Conservation (phyloP, 768 basidiomycete species). For the Artomyces pyxidatus region DNA sequence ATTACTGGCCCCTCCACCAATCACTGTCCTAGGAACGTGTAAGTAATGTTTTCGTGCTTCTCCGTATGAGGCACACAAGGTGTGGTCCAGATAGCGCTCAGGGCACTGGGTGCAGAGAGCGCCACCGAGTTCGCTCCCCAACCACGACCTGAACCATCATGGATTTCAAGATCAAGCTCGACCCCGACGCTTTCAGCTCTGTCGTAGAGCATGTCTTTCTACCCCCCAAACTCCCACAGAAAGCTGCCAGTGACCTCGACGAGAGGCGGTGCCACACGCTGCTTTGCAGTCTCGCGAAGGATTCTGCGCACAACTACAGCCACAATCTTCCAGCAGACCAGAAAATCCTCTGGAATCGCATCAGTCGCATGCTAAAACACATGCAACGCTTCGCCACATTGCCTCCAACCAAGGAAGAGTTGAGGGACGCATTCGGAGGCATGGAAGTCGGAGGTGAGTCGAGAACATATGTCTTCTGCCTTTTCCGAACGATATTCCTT, state of each 20-base stretch:
- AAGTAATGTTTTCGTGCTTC: too few species aligned
- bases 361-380: slow-evolving; percentile 4
- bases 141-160: too few species aligned
- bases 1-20: too few species aligned
- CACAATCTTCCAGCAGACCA: background rate
- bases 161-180: too few species aligned
- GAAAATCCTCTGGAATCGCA: background rate
- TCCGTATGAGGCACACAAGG: too few species aligned
- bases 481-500: background rate
- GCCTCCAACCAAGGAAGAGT: background rate
- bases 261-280: background rate
- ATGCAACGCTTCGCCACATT: background rate
- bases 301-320: background rate
- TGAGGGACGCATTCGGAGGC: background rate
- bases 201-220: slow-evolving; percentile 4
- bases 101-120: too few species aligned
- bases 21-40: too few species aligned
- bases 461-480: background rate
- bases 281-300: background rate
- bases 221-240: slow-evolving; percentile 6
- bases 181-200: too few species aligned
- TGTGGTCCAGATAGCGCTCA: too few species aligned
- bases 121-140: too few species aligned
- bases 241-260: background rate
- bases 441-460: slow-evolving; percentile 2